phyloP scores from a whole-genome alignment of 805 yeast genomes.

The Komagataella pastoris region DNA sequence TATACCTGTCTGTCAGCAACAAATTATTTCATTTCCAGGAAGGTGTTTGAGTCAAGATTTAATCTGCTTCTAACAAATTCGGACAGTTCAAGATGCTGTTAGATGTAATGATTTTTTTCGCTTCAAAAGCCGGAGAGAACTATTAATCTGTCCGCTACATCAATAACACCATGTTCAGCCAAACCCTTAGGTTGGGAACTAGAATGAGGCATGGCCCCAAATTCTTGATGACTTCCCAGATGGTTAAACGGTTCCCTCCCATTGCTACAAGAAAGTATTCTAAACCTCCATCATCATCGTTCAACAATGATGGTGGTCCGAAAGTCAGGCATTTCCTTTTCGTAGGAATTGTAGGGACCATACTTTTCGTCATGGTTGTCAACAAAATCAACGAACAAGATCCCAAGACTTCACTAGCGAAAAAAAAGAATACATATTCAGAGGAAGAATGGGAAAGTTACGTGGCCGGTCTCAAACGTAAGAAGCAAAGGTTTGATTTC shows the following conservation, averaged over 20 bases:
- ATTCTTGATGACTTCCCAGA: not conserved
- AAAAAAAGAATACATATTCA: slow-evolving; percentile 24
- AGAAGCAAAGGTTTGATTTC: slow-evolving; percentile 13
- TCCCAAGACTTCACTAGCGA: slow-evolving; percentile 13
- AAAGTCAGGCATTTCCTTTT: slow-evolving; percentile 25
- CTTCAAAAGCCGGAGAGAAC: not conserved
- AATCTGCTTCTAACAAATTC: no score
- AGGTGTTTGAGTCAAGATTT: no score
- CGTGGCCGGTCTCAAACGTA: slow-evolving; percentile 19
- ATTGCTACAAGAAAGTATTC: not conserved
- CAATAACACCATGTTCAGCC: not conserved
- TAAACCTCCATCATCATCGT: not conserved
- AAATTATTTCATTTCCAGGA: no score
- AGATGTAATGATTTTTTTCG: not conserved
- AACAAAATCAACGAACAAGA: slow-evolving; percentile 18
- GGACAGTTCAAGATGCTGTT: not conserved
- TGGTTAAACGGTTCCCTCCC: not conserved
- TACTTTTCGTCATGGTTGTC: slow-evolving; percentile 20
- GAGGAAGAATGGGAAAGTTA: slow-evolving; percentile 34
- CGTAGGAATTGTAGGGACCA: slow-evolving; percentile 31
- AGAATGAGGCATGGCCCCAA: not conserved
- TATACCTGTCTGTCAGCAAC: not conserved
- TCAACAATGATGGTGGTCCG: slow-evolving; percentile 17
- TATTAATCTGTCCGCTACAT: not conserved
- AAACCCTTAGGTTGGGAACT: not conserved